Evolutionary conservation across 495 filamentous ascomycete species (phyloP).

Genomic region (Xylaria scruposa): DNA sequence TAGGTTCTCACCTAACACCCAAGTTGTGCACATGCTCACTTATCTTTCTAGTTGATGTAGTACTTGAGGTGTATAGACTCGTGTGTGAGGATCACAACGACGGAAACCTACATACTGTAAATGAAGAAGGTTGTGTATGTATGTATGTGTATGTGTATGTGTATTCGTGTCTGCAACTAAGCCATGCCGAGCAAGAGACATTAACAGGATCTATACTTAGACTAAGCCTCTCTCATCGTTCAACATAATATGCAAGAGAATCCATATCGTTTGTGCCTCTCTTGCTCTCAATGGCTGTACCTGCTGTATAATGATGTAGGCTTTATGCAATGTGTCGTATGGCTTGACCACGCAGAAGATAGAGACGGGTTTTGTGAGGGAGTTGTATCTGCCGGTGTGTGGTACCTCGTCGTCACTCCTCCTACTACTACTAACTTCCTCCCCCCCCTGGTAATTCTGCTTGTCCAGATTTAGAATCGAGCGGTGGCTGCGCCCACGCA

Average conservation of each 20-base stretch:
- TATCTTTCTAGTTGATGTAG: neutral
- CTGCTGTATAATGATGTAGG: constrained; percentile 29
- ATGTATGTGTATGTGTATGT: neutral
- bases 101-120: neutral
- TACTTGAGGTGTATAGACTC: neutral
- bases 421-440: constrained; percentile 2
- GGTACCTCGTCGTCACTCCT: constrained; percentile 33
- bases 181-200: constrained; percentile 1
- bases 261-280: constrained; percentile 24
- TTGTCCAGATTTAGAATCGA: constrained; percentile 47
- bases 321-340: constrained; percentile 43
- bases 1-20: constrained; percentile 11
- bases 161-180: neutral
- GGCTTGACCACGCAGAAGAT: constrained; percentile 36
- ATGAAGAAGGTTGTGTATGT: neutral
- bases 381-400: constrained; percentile 36
- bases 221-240: constrained; percentile 20
- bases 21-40: constrained; percentile 4
- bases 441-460: constrained; percentile 13
- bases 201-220: neutral
- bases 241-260: constrained; percentile 7
- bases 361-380: constrained; percentile 29
- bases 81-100: neutral
- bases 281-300: constrained; percentile 5
- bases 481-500: constrained; percentile 44